Evolutionary conservation across 371 early-diverging fungal species (phyloP), one percentile per base, ranked within the genome.

Genomic region (Choanephora cucurbitarum): DNA sequence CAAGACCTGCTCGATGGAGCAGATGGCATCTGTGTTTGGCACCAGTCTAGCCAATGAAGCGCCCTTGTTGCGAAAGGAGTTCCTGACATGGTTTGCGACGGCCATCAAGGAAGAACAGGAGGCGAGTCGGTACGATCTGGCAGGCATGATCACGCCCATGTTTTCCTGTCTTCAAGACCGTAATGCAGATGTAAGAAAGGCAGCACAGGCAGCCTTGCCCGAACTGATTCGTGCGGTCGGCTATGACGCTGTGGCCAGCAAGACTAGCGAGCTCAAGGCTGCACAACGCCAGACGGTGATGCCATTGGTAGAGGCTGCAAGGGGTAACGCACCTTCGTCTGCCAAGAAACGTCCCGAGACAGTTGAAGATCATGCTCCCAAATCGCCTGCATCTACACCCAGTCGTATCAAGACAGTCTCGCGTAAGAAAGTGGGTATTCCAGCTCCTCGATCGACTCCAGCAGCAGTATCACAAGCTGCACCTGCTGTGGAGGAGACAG

Each of bases 111-210:
- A 69, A 33, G 71, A 72, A 18, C 52, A 60, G 0, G 53, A 50
- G 24, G 61, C 63, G 5, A 42, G 70, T 2, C 49, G 61, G 9
- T 79, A 85, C 1, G 93, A 95, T 51, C 66, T 91, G 28, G 61
- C 77, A 5, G 66, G 79, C 0, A 60, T 96, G 14, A 75, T 92
- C 6, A 72, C 82, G 21, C 86, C 93, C 10, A 60, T 90, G 11
- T 72, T 97, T 14, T 72, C 82, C 3, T 94, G 93, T 57, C 61
- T 96, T 49, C 93, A 92, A 65, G 97, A 97, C 60, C 85, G 91
- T 24, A 92, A 86, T 61, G 80, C 82, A 0, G 96, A 95, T 24
- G 96, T 96, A 11, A 84, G 98, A 54, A 96, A 96, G 62, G 77
- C 82, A 2, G 92, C 94, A 2, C 88, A 88, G 54, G 64, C 77